Conservation (phyloP, 2,329 filamentous ascomycete species). For the Colletotrichum aenigma region DNA sequence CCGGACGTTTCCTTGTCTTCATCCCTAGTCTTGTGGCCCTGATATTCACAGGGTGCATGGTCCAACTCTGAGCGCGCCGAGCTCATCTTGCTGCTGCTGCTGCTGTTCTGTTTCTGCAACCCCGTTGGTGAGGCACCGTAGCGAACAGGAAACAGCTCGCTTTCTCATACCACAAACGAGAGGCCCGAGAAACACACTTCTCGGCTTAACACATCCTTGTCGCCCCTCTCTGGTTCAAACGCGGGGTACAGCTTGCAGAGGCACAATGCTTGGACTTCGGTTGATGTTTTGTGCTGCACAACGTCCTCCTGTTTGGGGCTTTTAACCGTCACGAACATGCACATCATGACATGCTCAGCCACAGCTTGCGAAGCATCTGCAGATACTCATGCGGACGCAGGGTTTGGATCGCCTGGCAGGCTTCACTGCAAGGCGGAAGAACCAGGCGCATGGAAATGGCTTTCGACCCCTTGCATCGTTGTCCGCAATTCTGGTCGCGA, state of each 20-base stretch:
- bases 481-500: neutral
- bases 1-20: neutral
- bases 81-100: neutral
- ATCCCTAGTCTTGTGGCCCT: neutral
- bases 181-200: neutral
- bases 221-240: neutral
- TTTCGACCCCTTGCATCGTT: neutral
- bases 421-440: neutral
- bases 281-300: neutral
- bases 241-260: conserved; percentile 7
- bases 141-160: neutral
- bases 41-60: neutral
- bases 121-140: neutral
- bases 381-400: neutral
- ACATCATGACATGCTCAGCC: neutral
- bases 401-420: neutral
- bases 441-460: neutral
- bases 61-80: neutral
- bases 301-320: conserved; percentile 2
- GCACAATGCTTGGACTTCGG: neutral
- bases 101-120: neutral
- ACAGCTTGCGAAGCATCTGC: neutral
- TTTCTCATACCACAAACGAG: neutral
- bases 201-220: neutral
- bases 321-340: neutral